These are phyloP conservation scores for Pinus taeda DNA, from an alignment of 75 land plant genomes.

Conservation along the genomic window DNA sequence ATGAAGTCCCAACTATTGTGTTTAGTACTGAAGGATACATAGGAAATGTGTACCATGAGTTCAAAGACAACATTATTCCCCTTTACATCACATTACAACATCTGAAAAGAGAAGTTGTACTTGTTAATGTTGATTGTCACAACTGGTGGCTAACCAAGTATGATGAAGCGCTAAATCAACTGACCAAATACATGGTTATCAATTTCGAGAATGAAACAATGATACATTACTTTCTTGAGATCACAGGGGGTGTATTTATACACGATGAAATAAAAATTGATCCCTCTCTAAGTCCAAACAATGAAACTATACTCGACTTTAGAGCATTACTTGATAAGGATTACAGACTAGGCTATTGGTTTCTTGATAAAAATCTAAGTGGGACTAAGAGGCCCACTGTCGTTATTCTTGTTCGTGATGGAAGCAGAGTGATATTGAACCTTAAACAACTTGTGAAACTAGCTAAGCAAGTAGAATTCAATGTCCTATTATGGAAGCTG, in stretches of 20 bases:
- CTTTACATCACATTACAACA: slow-evolving; percentile 43
- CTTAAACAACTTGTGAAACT: slow-evolving; percentile 23
- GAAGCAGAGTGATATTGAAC: slow-evolving; percentile 29
- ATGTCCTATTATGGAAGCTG: slow-evolving; percentile 23
- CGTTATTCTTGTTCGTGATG: slow-evolving; percentile 26
- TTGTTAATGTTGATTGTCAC: slow-evolving; percentile 26
- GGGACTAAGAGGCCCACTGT: slow-evolving; percentile 14
- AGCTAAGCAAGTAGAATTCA: slow-evolving; percentile 22
- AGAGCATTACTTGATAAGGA: slow-evolving; percentile 25
- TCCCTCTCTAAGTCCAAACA: slow-evolving; percentile 26
- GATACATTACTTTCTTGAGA: slow-evolving; percentile 36
- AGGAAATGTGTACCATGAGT: slow-evolving; percentile 48
- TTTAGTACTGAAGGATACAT: slow-evolving; percentile 52
- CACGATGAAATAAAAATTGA: slow-evolving; percentile 31
- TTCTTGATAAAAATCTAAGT: background rate
- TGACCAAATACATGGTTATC: slow-evolving; percentile 21
- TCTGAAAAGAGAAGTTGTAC: slow-evolving; percentile 32
- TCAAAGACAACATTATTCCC: slow-evolving; percentile 45
- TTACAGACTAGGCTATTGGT: slow-evolving; percentile 11
- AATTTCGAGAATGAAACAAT: slow-evolving; percentile 15
- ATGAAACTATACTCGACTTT: slow-evolving; percentile 23
- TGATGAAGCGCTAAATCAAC: slow-evolving; percentile 20
- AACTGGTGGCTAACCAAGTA: slow-evolving; percentile 44
- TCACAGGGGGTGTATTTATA: slow-evolving; percentile 30
- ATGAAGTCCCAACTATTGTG: slow-evolving; percentile 32